Conservation (phyloP, 2,329 filamentous ascomycete species). For the Trichoderma harzianum region DNA sequence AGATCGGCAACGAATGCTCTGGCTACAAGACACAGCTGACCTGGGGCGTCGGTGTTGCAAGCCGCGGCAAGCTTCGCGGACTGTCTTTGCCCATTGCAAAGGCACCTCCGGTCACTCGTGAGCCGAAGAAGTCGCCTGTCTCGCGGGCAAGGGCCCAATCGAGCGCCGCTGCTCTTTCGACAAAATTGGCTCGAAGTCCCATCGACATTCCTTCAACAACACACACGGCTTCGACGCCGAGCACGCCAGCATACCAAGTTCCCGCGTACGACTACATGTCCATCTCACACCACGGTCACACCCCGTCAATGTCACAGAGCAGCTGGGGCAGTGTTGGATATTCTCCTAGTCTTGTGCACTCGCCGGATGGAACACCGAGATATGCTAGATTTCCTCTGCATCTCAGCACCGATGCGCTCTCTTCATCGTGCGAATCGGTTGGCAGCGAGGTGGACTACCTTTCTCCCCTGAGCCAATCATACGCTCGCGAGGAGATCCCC, state of each 20-base stretch:
- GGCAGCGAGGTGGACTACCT: conserved; percentile 62
- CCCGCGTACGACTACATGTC: conserved; percentile 49
- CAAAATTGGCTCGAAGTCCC: conserved; percentile 30
- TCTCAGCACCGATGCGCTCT: conserved; percentile 49
- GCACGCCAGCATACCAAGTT: conserved; percentile 35
- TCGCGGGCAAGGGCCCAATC: conserved; percentile 47
- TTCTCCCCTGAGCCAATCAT: conserved; percentile 57
- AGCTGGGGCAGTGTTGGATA: conserved; percentile 49
- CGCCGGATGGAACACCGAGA: conserved; percentile 35
- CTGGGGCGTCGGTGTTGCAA: conserved; percentile 94
- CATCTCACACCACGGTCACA: conserved; percentile 46
- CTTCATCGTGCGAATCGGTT: conserved; percentile 56
- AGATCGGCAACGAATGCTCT: conserved; percentile 86
- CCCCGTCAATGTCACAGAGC: conserved; percentile 39
- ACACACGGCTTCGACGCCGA: conserved; percentile 41
- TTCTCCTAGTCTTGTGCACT: conserved; percentile 38
- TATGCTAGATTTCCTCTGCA: conserved; percentile 46
- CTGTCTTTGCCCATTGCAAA: conserved; percentile 71
- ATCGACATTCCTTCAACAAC: conserved; percentile 35
- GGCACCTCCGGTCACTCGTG: conserved; percentile 51
- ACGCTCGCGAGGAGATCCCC: conserved; percentile 55
- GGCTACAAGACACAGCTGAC: conserved; percentile 96
- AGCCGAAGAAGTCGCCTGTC: conserved; percentile 46
- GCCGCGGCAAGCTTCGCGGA: conserved; percentile 88
- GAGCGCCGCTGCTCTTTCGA: conserved; percentile 32